Percentiles rank a stretch among this genome's conserved stretches.
phyloP scores from a whole-genome alignment of 257 asterid genomes.

The Plantago elongata region DNA sequence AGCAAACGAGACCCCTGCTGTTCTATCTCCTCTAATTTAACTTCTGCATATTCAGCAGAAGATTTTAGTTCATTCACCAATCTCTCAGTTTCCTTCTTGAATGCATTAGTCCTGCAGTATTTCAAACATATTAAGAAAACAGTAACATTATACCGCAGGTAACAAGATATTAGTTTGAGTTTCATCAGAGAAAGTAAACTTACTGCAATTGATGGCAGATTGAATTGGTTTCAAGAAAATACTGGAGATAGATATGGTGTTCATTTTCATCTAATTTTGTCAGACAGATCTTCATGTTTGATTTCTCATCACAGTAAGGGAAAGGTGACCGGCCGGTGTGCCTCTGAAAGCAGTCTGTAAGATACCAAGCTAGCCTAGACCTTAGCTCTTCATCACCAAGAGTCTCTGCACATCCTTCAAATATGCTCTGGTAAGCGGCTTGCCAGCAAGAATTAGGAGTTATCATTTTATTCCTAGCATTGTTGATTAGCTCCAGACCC shows the following conservation, averaged over 20 bases:
- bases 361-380: slow-evolving; percentile 83
- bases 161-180: not conserved
- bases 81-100: slow-evolving; percentile 66
- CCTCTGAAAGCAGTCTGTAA: slow-evolving; percentile 71
- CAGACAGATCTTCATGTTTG: slow-evolving; percentile 43
- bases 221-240: slow-evolving; percentile 63
- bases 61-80: slow-evolving; percentile 62
- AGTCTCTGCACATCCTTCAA: slow-evolving; percentile 52
- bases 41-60: slow-evolving; percentile 63
- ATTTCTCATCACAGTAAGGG: slow-evolving; percentile 49
- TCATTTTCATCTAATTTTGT: slow-evolving; percentile 41
- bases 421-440: slow-evolving; percentile 46
- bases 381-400: slow-evolving; percentile 59
- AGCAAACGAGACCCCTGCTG: slow-evolving; percentile 43
- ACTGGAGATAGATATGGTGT: slow-evolving; percentile 47
- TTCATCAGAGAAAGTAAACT: slow-evolving; percentile 8
- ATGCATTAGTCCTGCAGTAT: slow-evolving; percentile 56
- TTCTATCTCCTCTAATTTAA: slow-evolving; percentile 47
- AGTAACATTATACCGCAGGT: not conserved
- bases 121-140: not conserved
- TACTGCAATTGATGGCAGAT: slow-evolving; percentile 89
- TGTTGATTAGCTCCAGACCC: slow-evolving; percentile 47
- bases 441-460: slow-evolving; percentile 59
- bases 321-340: slow-evolving; percentile 61
- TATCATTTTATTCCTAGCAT: slow-evolving; percentile 45